phyloP scores from a whole-genome alignment of 176 grass and related monocot species.

The Rhynchospora pubera region DNA sequence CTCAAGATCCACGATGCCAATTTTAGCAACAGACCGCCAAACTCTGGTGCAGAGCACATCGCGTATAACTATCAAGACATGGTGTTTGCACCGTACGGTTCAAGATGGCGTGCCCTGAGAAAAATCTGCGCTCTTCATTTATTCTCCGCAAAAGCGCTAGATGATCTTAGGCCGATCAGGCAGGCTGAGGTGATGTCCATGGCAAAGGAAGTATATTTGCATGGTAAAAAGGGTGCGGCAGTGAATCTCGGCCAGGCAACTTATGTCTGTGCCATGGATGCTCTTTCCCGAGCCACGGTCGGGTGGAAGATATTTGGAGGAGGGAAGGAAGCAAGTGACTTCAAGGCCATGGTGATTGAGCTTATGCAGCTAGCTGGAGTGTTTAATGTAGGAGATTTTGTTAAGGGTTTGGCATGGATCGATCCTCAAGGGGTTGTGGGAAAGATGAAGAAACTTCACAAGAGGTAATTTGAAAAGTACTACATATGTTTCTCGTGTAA shows the following conservation, averaged over 20 bases:
- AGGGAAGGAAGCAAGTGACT: conserved; percentile 32
- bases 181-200: conserved; percentile 41
- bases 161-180: conserved; percentile 28
- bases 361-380: conserved; percentile 45
- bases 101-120: conserved; percentile 53
- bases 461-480: conserved; percentile 15
- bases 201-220: not conserved
- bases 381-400: conserved; percentile 55
- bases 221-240: not conserved
- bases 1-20: conserved; percentile 58
- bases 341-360: conserved; percentile 60
- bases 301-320: conserved; percentile 45
- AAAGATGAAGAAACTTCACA: conserved; percentile 56
- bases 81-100: conserved; percentile 63
- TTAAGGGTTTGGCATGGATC: conserved; percentile 41
- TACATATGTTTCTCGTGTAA: not conserved
- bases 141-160: conserved; percentile 52
- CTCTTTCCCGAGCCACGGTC: conserved; percentile 40
- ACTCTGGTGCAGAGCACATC: conserved; percentile 57
- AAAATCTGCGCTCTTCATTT: conserved; percentile 60
- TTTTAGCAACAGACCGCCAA: conserved; percentile 52
- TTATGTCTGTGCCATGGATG: conserved; percentile 60
- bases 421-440: conserved; percentile 47
- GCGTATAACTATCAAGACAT: conserved; percentile 87
- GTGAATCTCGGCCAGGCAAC: conserved; percentile 32